Conservation (phyloP, 257 asterid genomes). For the Penstemon newberryi region DNA sequence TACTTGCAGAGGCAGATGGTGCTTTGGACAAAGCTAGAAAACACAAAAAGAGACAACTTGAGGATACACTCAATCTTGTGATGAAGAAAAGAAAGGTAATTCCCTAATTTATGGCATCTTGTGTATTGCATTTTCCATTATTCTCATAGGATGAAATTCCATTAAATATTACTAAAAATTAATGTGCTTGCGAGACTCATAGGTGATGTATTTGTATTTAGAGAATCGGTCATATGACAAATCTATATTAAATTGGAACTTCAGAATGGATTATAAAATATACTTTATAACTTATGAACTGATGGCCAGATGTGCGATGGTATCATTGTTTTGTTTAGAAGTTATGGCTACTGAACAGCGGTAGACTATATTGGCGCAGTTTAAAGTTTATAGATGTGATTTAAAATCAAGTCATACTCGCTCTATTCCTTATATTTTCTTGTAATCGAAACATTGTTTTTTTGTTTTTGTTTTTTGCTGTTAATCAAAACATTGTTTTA, state of each 20-base stretch:
- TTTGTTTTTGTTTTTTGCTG: background rate
- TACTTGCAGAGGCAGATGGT: constrained; percentile 92
- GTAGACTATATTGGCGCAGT: background rate
- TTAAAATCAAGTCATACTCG: background rate
- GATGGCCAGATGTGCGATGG: background rate
- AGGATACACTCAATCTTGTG: constrained; percentile 92
- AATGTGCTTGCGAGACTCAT: background rate
- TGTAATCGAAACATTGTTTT: background rate
- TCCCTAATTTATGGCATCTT: background rate
- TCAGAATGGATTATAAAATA: background rate
- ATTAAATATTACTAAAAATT: background rate
- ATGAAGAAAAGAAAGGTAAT: constrained; percentile 88
- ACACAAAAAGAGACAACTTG: constrained; percentile 97
- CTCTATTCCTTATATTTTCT: background rate
- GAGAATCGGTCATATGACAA: background rate
- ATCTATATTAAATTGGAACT: background rate
- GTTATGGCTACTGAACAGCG: background rate
- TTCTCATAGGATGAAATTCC: background rate
- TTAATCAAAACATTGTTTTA: background rate
- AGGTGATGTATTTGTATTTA: background rate
- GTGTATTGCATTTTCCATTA: background rate
- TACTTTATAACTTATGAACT: background rate
- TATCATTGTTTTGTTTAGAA: background rate
- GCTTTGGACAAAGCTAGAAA: constrained; percentile 98
- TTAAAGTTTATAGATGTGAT: background rate